Base-by-base conservation (phyloP, 192 early-diverging fungal species). In the Mortierella hygrophila region DNA sequence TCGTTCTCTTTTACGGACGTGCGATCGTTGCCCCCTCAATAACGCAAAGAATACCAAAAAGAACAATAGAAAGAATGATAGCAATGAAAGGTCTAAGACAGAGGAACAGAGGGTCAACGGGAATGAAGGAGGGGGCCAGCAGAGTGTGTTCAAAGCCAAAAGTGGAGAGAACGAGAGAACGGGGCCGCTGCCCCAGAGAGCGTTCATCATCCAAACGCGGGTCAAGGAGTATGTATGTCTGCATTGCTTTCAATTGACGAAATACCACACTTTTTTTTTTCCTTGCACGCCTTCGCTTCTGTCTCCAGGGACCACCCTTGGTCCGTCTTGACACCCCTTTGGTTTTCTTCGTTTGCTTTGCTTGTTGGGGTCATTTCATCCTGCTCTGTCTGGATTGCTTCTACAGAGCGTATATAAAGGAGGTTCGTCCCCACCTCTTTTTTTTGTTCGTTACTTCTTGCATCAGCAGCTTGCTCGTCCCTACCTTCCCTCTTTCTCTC, bases 141-240 rank as follows among this genome's bases (percentile, higher is more conserved):
- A 41, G 40, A 46, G n/a, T 46, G 26, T 49, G 44, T 26, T 23
- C 44, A 72, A 44, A 46, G 41, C 44, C 71, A 72, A 72, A 72
- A 41, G 44, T 21, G 71, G 71, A 49, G 71, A 72, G 70, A 70
- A 16, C 16, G 71, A 49, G 71, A 72, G 70, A 70, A 16, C 16
- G 23, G 32, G 21, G 69, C 2, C 42, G 44, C 21, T 35, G 18
- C 23, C 42, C 38, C 11, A 29, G 20, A 72, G 71, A 41, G 41
- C 26, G 40, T 41, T 35, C 40, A 42, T 16, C 69, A 26, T 4
- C 35, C 7, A 20, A 38, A 42, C 38, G 40, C 69, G 69, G 69
- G 69, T 70, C 40, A 70, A 70, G 21, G 69, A 70, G 35, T 21
- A 41, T 52, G 49, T 52, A 52, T 52, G 26, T 32, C 21, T 26